Evolutionary conservation across 140 eudicot genomes (phyloP), one percentile per base, ranked within the genome.

Genomic region (Anethum foeniculum): DNA sequence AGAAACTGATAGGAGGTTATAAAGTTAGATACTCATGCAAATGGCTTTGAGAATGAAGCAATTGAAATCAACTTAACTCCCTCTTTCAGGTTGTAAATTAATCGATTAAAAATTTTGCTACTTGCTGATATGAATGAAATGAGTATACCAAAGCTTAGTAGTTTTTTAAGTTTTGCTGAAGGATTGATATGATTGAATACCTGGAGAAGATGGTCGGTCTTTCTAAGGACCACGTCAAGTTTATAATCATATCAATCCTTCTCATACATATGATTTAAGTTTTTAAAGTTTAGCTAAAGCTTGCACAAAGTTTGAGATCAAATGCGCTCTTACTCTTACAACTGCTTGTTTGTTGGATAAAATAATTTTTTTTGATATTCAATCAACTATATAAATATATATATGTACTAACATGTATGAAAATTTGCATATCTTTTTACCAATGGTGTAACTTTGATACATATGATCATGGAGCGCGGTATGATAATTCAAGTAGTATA

Each of bases 171-270:
- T 77, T 69, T 39, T 86, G 38, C 89, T 92, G 97, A 81, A 83
- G 98, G 91, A 94, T 94, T 79, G 98, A 92, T 84, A 92, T 94
- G 98, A 92, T 94, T 81, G 96, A 82, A 46, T 95, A 85, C 84
- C 83, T 94, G 91, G 99, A 94, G 85, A 86, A 87, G 85, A 83
- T 92, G 69, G 98, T 95, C 47, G 88, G 88, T 74, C 90, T 94
- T 85, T 97, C 99, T 1, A 94, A 90, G n/a, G n/a, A n/a, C n/a
- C n/a, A n/a, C n/a, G n/a, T n/a, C n/a, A n/a, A n/a, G n/a, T n/a
- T n/a, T n/a, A n/a, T n/a, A n/a, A n/a, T n/a, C n/a, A n/a, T n/a
- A n/a, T n/a, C n/a, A n/a, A n/a, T n/a, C n/a, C n/a, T n/a, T n/a
- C n/a, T n/a, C n/a, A n/a, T n/a, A n/a, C n/a, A n/a, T n/a, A n/a